Base-by-base conservation (phyloP, 768 basidiomycete genomes). In the Panaeolus papilionaceus region DNA sequence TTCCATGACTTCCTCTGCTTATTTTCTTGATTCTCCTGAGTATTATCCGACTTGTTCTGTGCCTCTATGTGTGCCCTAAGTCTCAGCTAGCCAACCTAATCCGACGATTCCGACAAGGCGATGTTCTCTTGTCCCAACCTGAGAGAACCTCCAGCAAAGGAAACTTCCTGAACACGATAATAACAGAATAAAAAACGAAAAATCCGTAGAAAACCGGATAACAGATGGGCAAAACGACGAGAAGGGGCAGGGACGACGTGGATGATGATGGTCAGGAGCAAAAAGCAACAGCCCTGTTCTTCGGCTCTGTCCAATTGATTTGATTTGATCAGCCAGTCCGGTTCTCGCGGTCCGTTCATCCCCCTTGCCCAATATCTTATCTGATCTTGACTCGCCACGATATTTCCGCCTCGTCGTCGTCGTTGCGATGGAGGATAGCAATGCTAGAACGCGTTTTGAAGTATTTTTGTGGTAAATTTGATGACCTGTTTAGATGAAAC, bases 1-100 rank as follows among this genome's bases (percentile, higher is more conserved):
- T 61, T 84, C 85, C 85, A 86, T 85, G 37, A 38, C 47, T n/a
- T 6, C 23, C 1, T 23, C 47, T 26, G 0, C 47, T 26, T 23
- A 4, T 18, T 49, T 23, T 49, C 47, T 6, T 16, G 14, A 3
- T 10, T 49, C 3, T 23, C 47, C 47, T 23, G 47, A 10, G 20
- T 7, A 2, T 1, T 1, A 6, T 23, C 23, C 47, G 14, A 2
- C 33, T 33, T 16, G 5, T 6, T 44, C 16, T 3, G 8, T 0
- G 6, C 8, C 20, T 23, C 20, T 23, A 49, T 49, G 47, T 8
- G n/a, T 26, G 23, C 1, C 47, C 20, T 26, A 23, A 26, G 20
- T 9, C 23, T 7, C 23, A 49, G 47, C 40, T 42, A 42, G 9
- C 40, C 40, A 42, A 42, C 9, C 5, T 5, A 33, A 33, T 33